Evolutionary conservation across 164 flowering plant genomes (phyloP).

Genomic region (Cinnamomum chago): DNA sequence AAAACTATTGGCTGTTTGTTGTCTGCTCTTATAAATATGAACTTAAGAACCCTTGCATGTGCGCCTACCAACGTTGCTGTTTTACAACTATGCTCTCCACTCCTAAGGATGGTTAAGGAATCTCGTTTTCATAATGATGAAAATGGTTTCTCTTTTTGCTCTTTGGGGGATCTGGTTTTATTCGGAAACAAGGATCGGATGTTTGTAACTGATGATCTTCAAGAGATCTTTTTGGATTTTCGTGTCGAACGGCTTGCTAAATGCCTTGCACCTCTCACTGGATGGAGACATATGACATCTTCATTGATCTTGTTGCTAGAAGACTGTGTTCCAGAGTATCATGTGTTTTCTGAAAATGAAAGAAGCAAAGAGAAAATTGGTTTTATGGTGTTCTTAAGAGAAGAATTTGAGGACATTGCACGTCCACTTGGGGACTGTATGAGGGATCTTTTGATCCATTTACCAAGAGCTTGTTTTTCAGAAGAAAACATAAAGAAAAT

Average conservation of each 20-base stretch:
- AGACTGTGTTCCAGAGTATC: conserved; percentile 35
- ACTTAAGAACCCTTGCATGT: conserved; percentile 46
- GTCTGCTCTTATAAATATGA: conserved; percentile 28
- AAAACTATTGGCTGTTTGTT: conserved; percentile 49
- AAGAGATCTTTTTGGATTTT: conserved; percentile 53
- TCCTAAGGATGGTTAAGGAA: conserved; percentile 33
- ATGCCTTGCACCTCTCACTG: conserved; percentile 40
- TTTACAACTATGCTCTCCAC: conserved; percentile 50
- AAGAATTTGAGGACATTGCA: conserved; percentile 18
- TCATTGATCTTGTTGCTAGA: conserved; percentile 46
- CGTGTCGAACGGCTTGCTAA: conserved; percentile 33
- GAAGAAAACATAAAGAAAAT: conserved; percentile 21
- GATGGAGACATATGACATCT: conserved; percentile 40
- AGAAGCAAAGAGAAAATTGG: conserved; percentile 20
- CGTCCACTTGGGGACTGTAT: conserved; percentile 31
- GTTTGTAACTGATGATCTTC: conserved; percentile 27
- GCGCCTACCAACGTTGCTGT: conserved; percentile 80
- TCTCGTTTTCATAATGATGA: neutral
- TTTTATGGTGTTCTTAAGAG: conserved; percentile 40
- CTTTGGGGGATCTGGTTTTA: conserved; percentile 56
- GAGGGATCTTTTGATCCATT: conserved; percentile 36
- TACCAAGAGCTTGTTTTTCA: conserved; percentile 26
- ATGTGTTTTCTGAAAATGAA: conserved; percentile 30
- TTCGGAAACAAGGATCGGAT: conserved; percentile 56
- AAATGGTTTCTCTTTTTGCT: conserved; percentile 11